Evolutionary conservation across 257 asterid species (phyloP).

Genomic region (Solanum ahanhuiri): DNA sequence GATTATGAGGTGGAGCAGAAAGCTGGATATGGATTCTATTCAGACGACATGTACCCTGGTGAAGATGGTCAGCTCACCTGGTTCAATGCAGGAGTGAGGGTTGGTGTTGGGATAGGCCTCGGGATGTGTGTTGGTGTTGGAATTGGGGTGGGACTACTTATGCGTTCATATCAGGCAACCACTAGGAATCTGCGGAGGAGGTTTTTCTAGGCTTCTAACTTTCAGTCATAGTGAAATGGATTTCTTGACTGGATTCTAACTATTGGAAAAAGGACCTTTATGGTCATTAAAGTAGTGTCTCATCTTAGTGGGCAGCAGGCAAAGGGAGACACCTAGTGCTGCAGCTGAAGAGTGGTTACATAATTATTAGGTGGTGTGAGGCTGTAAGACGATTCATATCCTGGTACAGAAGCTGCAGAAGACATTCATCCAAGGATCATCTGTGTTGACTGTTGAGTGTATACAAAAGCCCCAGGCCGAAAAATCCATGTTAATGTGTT

Average conservation of each 20-base stretch:
- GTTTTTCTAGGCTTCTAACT: constrained; percentile 18
- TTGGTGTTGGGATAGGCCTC: constrained; percentile 37
- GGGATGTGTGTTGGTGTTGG: constrained; percentile 40
- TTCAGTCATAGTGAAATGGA: not conserved
- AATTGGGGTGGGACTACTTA: constrained; percentile 30
- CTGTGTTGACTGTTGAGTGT: not conserved
- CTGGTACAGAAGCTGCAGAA: not conserved
- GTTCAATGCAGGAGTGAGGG: constrained; percentile 38
- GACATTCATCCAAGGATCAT: not conserved
- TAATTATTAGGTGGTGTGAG: not conserved
- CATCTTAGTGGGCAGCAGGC: not conserved
- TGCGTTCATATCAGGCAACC: constrained; percentile 36
- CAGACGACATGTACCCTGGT: constrained; percentile 25
- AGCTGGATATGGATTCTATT: constrained; percentile 13
- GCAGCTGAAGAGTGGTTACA: not conserved
- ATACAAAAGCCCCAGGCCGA: not conserved
- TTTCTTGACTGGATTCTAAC: not conserved
- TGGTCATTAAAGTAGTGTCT: not conserved
- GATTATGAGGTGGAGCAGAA: constrained; percentile 18
- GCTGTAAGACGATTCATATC: not conserved
- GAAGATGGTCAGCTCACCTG: constrained; percentile 28
- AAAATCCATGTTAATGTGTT: not conserved
- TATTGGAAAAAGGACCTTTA: not conserved
- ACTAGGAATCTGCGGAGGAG: constrained; percentile 20
- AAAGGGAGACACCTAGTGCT: not conserved